These are phyloP conservation scores for Skeletonema marinoi DNA, from an alignment of 108 stramenopile genomes.

Conservation along the genomic window DNA sequence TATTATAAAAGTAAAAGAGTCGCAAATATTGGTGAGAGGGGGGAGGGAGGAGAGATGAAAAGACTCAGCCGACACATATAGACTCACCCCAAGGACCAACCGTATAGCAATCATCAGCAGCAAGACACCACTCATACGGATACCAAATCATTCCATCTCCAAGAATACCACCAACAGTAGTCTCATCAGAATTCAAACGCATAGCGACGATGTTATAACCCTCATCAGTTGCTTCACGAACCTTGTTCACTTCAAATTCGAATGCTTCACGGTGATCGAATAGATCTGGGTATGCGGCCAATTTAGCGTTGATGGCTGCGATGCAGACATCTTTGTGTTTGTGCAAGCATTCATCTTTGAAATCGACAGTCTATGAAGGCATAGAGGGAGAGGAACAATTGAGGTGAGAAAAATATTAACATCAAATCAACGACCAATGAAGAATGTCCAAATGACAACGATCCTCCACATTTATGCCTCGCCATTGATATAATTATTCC, in stretches of 20 bases:
- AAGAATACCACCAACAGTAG: background rate
- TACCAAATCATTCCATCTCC: constrained; percentile 1
- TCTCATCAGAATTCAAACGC: background rate
- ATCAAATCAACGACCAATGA: too few relatives aligned
- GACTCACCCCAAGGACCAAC: background rate
- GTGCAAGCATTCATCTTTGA: background rate
- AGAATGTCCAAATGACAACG: too few relatives aligned
- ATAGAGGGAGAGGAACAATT: background rate
- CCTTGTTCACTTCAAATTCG: background rate
- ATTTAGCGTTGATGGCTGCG: background rate
- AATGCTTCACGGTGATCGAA: background rate
- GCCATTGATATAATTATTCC: background rate
- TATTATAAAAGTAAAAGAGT: too few relatives aligned
- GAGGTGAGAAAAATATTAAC: background rate
- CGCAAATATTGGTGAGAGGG: too few relatives aligned
- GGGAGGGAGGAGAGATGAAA: too few relatives aligned
- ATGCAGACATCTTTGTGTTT: background rate
- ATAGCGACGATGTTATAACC: background rate
- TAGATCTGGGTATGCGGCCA: background rate
- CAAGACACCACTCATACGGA: background rate
- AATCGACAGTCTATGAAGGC: background rate
- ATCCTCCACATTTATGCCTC: background rate
- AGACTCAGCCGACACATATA: too few relatives aligned
- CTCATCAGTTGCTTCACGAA: background rate
- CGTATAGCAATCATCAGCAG: background rate